Evolutionary conservation across 352 stramenopile species (phyloP), one percentile per base, ranked within the genome.

Genomic region (Globisporangium middletonii): DNA sequence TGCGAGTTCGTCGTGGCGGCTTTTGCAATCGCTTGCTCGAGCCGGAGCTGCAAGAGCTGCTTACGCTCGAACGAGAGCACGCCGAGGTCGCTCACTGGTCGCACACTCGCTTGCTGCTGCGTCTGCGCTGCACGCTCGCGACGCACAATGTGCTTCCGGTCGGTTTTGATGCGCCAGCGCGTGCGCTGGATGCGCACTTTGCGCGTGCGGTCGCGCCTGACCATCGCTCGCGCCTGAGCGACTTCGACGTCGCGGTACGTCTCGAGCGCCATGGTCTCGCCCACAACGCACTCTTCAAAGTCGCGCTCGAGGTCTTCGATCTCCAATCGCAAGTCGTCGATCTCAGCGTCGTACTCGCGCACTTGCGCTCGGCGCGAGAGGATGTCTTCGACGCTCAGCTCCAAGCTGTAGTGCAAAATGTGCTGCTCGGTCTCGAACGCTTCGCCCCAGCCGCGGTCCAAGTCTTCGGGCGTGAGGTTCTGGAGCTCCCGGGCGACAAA

Each of bases 321-420:
- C 52, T 94, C 84, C 7, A 90, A 60, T 0, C 81, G 60, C 50
- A 94, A 59, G 37, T 84, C 68, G 26, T 90, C 79, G 8, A 94
- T 81, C 55, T 92, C 82, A 7, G 51, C 64, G 15, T 92, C 81
- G 53, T 89, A 94, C 54, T 88, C 74, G 6, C 75, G 63, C 15
- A 89, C 75, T 50, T 90, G 74, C n/a, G 85, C 63, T 44, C 73
- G 74, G 13, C 62, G 73, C 19, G 67, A 69, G 0, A 86, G 64
- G 53, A 94, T 86, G 35, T 94, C 79, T 47, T 94, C 81, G 38
- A 89, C 71, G 41, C 79, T 89, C n/a, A 92, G 69, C 60, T 89
- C 75, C 8, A 89, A 55, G 44, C 71, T 83, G 59, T 78, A 91
- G 30, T 72, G 74, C 19, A 92, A 51, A 2, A 91, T 60, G 41